Percentiles rank a stretch among this genome's conserved stretches.
Evolutionary conservation across 768 basidiomycete species (phyloP).

Genomic region (Russula brevipes): DNA sequence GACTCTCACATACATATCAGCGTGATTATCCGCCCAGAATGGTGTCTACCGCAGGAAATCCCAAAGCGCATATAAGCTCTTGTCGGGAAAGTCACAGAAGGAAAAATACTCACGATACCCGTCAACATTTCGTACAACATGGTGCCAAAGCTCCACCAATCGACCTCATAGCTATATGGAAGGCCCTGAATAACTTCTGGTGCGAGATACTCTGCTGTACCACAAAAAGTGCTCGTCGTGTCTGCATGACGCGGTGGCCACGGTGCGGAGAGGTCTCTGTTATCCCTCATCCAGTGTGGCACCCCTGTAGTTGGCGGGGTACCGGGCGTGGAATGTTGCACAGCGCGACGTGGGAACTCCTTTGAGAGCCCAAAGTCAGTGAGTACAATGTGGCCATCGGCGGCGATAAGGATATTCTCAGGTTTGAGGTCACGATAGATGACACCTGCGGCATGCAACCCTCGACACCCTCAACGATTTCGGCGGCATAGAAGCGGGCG

Average conservation of each 20-base stretch:
- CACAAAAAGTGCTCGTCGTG: conserved; percentile 83
- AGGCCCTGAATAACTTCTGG: conserved; percentile 94
- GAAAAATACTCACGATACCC: conserved; percentile 68
- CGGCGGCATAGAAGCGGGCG: conserved; percentile 94
- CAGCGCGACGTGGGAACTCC: conserved; percentile 65
- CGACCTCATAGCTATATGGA: conserved; percentile 89
- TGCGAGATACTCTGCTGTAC: conserved; percentile 94
- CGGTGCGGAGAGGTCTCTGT: conserved; percentile 48
- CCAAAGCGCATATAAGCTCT: conserved; percentile 19
- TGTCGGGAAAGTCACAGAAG: not conserved
- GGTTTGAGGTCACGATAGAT: conserved; percentile 98
- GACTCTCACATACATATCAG: conserved; percentile 92
- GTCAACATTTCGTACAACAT: conserved; percentile 98
- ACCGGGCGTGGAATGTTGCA: conserved; percentile 36
- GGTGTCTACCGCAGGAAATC: conserved; percentile 56
- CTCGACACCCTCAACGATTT: conserved; percentile 95
- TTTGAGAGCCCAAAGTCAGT: conserved; percentile 97
- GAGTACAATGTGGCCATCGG: conserved; percentile 91
- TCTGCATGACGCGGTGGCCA: conserved; percentile 58
- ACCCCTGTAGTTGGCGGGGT: conserved; percentile 46
- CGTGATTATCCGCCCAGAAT: conserved; percentile 88
- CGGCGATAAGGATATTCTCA: conserved; percentile 92
- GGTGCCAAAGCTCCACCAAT: conserved; percentile 98
- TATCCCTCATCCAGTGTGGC: conserved; percentile 77
- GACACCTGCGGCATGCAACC: conserved; percentile 91